These are phyloP conservation scores for Lycium ferocissimum DNA, from an alignment of 257 asterid genomes.

Conservation along the genomic window DNA sequence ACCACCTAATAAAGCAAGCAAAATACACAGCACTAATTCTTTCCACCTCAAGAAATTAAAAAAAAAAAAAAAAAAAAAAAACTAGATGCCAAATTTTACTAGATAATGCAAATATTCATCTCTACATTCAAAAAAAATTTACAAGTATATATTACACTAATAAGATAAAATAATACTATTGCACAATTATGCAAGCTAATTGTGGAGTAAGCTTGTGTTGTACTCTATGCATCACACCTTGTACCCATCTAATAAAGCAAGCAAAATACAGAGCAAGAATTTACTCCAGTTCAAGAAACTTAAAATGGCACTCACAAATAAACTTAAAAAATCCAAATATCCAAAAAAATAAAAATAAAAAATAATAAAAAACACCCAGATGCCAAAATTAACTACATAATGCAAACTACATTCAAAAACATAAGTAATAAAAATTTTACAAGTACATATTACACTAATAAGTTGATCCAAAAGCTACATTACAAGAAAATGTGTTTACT, in stretches of 20 bases:
- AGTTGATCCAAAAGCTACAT: constrained; percentile 30
- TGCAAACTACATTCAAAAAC: neutral
- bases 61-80: neutral
- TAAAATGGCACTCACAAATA: constrained; percentile 23
- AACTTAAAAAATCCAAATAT: constrained; percentile 17
- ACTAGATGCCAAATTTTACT: constrained; percentile 19
- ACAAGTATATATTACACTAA: neutral
- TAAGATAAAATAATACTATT: neutral
- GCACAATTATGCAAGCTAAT: neutral
- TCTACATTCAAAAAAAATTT: neutral
- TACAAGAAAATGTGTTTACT: neutral
- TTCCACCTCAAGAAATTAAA: constrained; percentile 22
- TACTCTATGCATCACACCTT: constrained; percentile 13
- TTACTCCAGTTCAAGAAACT: constrained; percentile 16
- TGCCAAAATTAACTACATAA: constrained; percentile 15
- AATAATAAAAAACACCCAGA: neutral
- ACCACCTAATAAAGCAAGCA: constrained; percentile 11
- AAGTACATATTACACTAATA: neutral
- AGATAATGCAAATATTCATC: neutral
- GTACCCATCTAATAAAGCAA: constrained; percentile 17
- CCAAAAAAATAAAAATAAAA: neutral
- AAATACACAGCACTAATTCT: constrained; percentile 24
- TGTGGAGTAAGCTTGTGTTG: constrained; percentile 15
- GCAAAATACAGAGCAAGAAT: constrained; percentile 25
- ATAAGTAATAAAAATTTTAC: neutral